Percentiles rank a stretch among this genome's conserved stretches.
phyloP scores from a whole-genome alignment of 805 yeast genomes.

The Nakazawaea populi region DNA sequence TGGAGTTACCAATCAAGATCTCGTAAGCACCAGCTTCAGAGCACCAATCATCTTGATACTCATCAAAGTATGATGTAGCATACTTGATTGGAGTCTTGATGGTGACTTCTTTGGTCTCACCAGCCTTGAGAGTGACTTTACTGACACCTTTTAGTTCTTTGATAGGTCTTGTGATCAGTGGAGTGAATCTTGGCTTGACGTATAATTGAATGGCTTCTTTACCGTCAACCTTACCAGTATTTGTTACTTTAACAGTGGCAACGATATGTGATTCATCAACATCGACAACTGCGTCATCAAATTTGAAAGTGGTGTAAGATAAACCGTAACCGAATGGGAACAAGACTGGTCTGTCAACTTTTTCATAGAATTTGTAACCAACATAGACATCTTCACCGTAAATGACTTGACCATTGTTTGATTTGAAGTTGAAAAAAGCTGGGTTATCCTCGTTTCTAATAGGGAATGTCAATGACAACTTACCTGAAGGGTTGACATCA shows the following conservation, averaged over 20 bases:
- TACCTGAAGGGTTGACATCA: slow-evolving; percentile 50
- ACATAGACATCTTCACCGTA: slow-evolving; percentile 57
- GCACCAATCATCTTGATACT: slow-evolving; percentile 39
- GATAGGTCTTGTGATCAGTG: slow-evolving; percentile 37
- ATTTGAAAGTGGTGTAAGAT: slow-evolving; percentile 43
- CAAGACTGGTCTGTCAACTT: slow-evolving; percentile 34
- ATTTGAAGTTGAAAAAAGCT: slow-evolving; percentile 40
- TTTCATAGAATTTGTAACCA: slow-evolving; percentile 53
- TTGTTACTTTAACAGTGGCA: slow-evolving; percentile 32
- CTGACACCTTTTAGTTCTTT: slow-evolving; percentile 50
- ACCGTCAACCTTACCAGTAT: slow-evolving; percentile 40
- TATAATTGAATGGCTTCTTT: slow-evolving; percentile 48
- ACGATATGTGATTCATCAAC: slow-evolving; percentile 21
- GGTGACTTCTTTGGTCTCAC: slow-evolving; percentile 31
- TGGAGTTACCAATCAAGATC: slow-evolving; percentile 34
- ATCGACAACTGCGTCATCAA: slow-evolving; percentile 28
- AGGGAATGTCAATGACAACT: slow-evolving; percentile 47
- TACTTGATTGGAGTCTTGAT: slow-evolving; percentile 34
- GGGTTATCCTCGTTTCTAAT: slow-evolving; percentile 41
- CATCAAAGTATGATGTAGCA: slow-evolving; percentile 46
- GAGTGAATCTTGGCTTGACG: slow-evolving; percentile 26
- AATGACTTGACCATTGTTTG: slow-evolving; percentile 42
- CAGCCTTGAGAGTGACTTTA: slow-evolving; percentile 37
- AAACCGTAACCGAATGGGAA: slow-evolving; percentile 56
- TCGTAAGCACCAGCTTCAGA: slow-evolving; percentile 42